phyloP scores from a whole-genome alignment of 805 yeast species.

The Ogataea neopini region DNA sequence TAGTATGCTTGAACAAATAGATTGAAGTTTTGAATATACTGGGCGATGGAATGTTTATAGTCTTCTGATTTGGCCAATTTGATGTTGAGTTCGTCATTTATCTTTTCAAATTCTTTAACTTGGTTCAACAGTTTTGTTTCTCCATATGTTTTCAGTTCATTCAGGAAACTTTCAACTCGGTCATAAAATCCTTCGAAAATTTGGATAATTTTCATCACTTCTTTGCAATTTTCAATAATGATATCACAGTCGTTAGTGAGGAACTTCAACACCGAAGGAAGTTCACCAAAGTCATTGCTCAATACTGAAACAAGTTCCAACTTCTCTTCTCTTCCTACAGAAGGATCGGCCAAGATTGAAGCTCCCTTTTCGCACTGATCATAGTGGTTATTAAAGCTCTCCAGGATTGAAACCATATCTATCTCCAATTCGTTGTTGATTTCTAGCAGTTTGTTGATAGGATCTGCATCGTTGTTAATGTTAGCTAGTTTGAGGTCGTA shows the following conservation, averaged over 20 bases:
- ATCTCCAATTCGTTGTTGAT: slow-evolving; percentile 56
- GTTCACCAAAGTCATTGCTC: slow-evolving; percentile 52
- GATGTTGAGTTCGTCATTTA: slow-evolving; percentile 13
- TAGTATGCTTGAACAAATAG: slow-evolving; percentile 54
- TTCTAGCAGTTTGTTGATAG: slow-evolving; percentile 28
- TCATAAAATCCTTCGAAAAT: slow-evolving; percentile 23
- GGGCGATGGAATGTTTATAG: slow-evolving; percentile 18
- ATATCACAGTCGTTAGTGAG: slow-evolving; percentile 40
- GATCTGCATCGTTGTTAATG: slow-evolving; percentile 17
- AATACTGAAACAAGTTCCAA: slow-evolving; percentile 48
- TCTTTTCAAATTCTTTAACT: slow-evolving; percentile 20
- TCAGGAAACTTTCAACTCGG: slow-evolving; percentile 22
- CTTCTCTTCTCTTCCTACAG: slow-evolving; percentile 32
- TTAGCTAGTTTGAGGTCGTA: slow-evolving; percentile 28
- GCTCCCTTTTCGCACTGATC: slow-evolving; percentile 69
- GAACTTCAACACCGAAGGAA: slow-evolving; percentile 56
- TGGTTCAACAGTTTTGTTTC: slow-evolving; percentile 28
- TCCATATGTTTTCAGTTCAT: slow-evolving; percentile 32
- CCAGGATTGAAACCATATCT: slow-evolving; percentile 68
- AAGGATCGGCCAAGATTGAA: slow-evolving; percentile 36
- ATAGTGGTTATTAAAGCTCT: slow-evolving; percentile 75
- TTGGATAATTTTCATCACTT: slow-evolving; percentile 24
- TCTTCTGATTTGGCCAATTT: slow-evolving; percentile 16
- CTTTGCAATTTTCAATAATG: slow-evolving; percentile 32
- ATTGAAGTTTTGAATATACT: slow-evolving; percentile 46